A percentile compares a stretch with the other conserved stretches of the same genome.
Evolutionary conservation across 1,284 basidiomycete genomes (phyloP).

Genomic region (Pseudozyma flocculosa): DNA sequence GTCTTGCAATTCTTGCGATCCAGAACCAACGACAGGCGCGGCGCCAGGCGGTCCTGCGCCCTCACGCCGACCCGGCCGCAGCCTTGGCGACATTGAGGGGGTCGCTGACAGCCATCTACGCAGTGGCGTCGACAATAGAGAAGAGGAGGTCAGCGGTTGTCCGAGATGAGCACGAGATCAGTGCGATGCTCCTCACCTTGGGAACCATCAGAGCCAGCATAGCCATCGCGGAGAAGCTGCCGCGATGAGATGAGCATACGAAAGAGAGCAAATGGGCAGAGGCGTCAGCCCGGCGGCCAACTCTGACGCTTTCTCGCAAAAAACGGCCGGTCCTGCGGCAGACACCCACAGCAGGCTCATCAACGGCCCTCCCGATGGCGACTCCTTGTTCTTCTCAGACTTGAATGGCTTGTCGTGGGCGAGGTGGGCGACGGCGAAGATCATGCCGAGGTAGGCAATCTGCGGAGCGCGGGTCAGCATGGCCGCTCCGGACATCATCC

Average conservation of each 20-base stretch:
- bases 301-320: too few species aligned
- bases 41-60: too few species aligned
- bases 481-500: slow-evolving; percentile 28
- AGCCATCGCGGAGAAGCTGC: background rate
- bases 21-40: too few species aligned
- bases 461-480: slow-evolving; percentile 25
- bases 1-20: too few species aligned
- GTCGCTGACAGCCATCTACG: background rate
- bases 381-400: slow-evolving; percentile 20
- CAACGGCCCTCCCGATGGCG: slow-evolving; percentile 18
- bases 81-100: background rate
- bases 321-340: too few species aligned
- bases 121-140: too few species aligned
- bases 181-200: background rate
- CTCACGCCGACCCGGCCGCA: background rate
- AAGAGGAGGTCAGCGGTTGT: too few species aligned
- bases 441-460: slow-evolving; percentile 29
- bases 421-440: slow-evolving; percentile 37
- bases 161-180: too few species aligned
- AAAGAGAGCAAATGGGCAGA: background rate
- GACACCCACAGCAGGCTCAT: slow-evolving; percentile 23
- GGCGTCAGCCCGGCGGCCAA: too few species aligned
- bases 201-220: background rate
- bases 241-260: too few species aligned
- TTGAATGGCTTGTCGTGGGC: slow-evolving; percentile 38